These are phyloP conservation scores for Rugosomyces carneus DNA, from an alignment of 1,284 basidiomycete genomes.

Conservation along the genomic window DNA sequence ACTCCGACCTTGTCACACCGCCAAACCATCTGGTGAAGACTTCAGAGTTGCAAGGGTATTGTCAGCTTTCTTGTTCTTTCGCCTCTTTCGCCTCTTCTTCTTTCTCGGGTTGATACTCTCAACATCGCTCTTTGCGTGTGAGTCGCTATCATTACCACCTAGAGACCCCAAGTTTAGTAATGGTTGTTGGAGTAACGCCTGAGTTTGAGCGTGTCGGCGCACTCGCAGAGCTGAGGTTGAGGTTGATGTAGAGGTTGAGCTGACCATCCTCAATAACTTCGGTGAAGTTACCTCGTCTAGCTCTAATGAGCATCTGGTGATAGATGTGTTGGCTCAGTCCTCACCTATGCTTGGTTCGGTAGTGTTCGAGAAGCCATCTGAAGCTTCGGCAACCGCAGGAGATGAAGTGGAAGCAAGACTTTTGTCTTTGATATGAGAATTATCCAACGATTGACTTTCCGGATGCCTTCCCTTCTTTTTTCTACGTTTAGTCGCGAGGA, in stretches of 20 bases:
- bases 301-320: background rate
- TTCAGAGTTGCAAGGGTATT: background rate
- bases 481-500: constrained; percentile 6
- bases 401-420: background rate
- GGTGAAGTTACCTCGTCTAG: background rate
- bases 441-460: background rate
- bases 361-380: background rate
- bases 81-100: constrained; percentile 50
- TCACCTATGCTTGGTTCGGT: background rate
- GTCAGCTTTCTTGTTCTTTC: constrained; percentile 42
- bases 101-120: constrained; percentile 30
- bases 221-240: constrained; percentile 4
- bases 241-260: constrained; percentile 6
- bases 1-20: no score
- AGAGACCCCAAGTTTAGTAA: constrained; percentile 54
- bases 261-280: background rate
- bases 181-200: constrained; percentile 28
- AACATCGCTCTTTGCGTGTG: constrained; percentile 18
- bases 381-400: background rate
- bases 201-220: constrained; percentile 12
- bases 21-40: no score
- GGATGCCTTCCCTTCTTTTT: constrained; percentile 7
- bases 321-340: background rate
- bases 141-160: constrained; percentile 25
- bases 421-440: background rate